Evolutionary conservation across 192 early-diverging fungal genomes (phyloP).

Genomic region (Coemansia sp.): DNA sequence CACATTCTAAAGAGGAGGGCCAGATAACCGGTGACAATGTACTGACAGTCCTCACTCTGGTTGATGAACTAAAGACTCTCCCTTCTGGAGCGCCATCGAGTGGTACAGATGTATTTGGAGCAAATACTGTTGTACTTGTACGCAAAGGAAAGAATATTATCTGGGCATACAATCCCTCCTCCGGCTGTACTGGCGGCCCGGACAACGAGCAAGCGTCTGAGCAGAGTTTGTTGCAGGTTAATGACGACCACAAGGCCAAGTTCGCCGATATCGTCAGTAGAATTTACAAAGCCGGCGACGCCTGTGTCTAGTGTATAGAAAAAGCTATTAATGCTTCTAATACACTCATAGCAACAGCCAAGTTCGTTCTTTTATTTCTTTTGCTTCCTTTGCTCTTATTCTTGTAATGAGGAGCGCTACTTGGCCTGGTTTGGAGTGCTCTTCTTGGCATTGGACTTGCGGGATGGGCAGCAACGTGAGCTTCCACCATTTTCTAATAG

Average conservation of each 20-base stretch:
- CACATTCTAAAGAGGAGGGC: conserved; percentile 12
- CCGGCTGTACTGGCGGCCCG: conserved; percentile 17
- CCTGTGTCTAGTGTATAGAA: conserved; percentile 1
- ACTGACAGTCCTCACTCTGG: conserved; percentile 14
- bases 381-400: background rate
- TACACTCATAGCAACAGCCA: background rate
- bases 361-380: too few species aligned
- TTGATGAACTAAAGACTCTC: conserved; percentile 17
- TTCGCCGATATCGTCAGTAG: conserved; percentile 23
- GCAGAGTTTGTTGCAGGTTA: background rate
- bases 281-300: conserved; percentile 9
- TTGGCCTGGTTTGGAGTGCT: background rate
- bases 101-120: conserved; percentile 39
- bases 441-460: background rate
- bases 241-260: conserved; percentile 18
- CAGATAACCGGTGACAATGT: conserved; percentile 11
- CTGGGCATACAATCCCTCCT: conserved; percentile 38
- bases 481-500: conserved; percentile 28
- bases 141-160: conserved; percentile 22
- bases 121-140: conserved; percentile 37
- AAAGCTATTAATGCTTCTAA: background rate
- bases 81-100: conserved; percentile 12
- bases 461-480: conserved; percentile 42
- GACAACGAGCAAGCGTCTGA: conserved; percentile 15
- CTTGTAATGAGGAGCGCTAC: background rate